Percentiles rank a stretch among this genome's conserved stretches.
phyloP scores from a whole-genome alignment of 2,329 filamentous ascomycete species.

The Colletotrichum caudatum region DNA sequence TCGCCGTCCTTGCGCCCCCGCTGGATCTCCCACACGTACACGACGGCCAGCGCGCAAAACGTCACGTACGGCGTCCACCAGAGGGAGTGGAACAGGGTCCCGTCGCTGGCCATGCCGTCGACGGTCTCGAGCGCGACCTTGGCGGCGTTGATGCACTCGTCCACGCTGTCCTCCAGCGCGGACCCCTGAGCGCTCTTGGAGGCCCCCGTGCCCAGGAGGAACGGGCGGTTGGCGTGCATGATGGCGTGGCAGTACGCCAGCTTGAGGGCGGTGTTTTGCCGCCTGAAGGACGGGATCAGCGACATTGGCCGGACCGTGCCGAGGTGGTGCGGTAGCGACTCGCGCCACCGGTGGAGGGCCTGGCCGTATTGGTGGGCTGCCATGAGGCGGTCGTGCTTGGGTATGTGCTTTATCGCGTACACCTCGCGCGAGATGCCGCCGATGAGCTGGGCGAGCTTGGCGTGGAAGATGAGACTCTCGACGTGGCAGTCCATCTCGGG shows the following conservation, averaged over 20 bases:
- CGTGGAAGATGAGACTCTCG: slow-evolving; percentile 60
- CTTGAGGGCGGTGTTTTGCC: slow-evolving; percentile 65
- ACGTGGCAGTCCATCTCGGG: slow-evolving; percentile 60
- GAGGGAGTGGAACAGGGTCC: slow-evolving; percentile 53
- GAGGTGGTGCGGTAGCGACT: slow-evolving; percentile 57
- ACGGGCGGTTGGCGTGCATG: slow-evolving; percentile 67
- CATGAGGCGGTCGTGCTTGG: slow-evolving; percentile 52
- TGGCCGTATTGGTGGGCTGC: slow-evolving; percentile 53
- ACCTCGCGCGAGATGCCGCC: slow-evolving; percentile 55
- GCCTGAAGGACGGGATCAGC: slow-evolving; percentile 58
- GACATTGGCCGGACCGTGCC: slow-evolving; percentile 58
- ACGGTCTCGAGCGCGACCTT: slow-evolving; percentile 59
- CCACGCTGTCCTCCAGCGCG: slow-evolving; percentile 53
- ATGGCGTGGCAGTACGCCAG: slow-evolving; percentile 67
- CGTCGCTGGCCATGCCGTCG: slow-evolving; percentile 54
- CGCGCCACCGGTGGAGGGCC: slow-evolving; percentile 55
- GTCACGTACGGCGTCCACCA: slow-evolving; percentile 67
- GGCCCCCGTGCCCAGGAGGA: slow-evolving; percentile 56
- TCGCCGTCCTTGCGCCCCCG: slow-evolving; percentile 38
- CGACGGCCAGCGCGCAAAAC: slow-evolving; percentile 65
- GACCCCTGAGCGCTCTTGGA: slow-evolving; percentile 55
- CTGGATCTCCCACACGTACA: slow-evolving; percentile 63
- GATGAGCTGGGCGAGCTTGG: slow-evolving; percentile 55
- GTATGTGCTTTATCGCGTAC: slow-evolving; percentile 53
- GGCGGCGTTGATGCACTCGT: slow-evolving; percentile 61